phyloP scores from a whole-genome alignment of 352 stramenopile genomes.

The Phytopythium delawarense region DNA sequence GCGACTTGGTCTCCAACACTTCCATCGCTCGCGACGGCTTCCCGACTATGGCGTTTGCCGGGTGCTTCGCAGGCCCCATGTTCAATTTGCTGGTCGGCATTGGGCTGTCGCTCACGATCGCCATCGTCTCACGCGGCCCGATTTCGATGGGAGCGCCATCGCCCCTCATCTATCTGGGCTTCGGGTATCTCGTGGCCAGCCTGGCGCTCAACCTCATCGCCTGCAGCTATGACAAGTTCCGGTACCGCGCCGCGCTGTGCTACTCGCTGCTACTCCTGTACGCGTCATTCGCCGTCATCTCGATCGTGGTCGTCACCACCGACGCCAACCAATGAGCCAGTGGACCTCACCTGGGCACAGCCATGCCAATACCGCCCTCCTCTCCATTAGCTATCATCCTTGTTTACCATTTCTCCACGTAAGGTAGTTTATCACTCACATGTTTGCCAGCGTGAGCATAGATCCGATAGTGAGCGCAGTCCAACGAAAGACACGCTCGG shows the following conservation, averaged over 20 bases:
- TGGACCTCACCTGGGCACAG: not conserved
- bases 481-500: too few relatives aligned
- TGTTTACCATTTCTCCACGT: too few relatives aligned
- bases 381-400: too few relatives aligned
- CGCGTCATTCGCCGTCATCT: constrained; percentile 57
- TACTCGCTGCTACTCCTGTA: constrained; percentile 61
- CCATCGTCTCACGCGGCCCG: constrained; percentile 46
- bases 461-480: too few relatives aligned
- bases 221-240: constrained; percentile 51
- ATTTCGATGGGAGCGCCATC: constrained; percentile 50
- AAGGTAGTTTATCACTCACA: not conserved
- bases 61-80: constrained; percentile 79
- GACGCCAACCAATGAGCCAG: constrained; percentile 21
- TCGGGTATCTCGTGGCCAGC: constrained; percentile 61
- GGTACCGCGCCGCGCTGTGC: constrained; percentile 54
- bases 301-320: constrained; percentile 44
- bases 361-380: too few relatives aligned
- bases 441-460: too few relatives aligned
- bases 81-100: constrained; percentile 78
- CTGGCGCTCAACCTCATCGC: constrained; percentile 61
- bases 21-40: constrained; percentile 77
- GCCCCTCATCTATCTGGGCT: constrained; percentile 61
- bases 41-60: constrained; percentile 78
- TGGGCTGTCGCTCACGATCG: constrained; percentile 60
- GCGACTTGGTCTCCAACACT: constrained; percentile 75